phyloP scores from a whole-genome alignment of 202 grass and related monocot species.

The Digitaria exilis region DNA sequence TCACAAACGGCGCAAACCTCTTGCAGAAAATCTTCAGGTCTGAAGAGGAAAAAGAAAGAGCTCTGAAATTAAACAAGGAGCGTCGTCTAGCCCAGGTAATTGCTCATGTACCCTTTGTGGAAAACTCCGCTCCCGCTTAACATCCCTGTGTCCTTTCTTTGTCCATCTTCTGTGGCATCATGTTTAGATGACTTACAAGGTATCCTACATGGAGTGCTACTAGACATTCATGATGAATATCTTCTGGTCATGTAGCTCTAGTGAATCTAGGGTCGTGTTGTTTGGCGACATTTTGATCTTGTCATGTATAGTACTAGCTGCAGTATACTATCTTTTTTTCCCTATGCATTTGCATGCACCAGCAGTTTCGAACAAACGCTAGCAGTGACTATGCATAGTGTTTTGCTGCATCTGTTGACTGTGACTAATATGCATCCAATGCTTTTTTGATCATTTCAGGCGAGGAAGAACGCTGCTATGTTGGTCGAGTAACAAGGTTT shows the following conservation, averaged over 20 bases:
- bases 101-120: not conserved
- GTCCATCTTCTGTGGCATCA: not conserved
- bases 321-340: not conserved
- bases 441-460: conserved; percentile 52
- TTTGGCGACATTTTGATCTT: not conserved
- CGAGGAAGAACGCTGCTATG: conserved; percentile 61
- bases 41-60: conserved; percentile 78
- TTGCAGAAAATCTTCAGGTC: conserved; percentile 80
- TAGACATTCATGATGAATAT: not conserved
- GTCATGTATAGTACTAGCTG: not conserved
- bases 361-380: not conserved
- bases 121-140: not conserved
- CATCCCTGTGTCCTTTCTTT: not conserved
- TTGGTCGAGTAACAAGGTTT: conserved; percentile 52
- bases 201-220: not conserved
- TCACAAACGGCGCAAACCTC: conserved; percentile 8
- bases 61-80: conserved; percentile 81
- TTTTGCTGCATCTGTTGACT: not conserved
- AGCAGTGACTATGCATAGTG: not conserved
- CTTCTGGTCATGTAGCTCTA: not conserved
- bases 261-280: not conserved
- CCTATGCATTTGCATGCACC: not conserved
- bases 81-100: conserved; percentile 73
- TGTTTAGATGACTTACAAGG: no score
- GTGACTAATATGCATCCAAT: not conserved